Evolutionary conservation across 192 early-diverging fungal species (phyloP), one percentile per base, ranked within the genome.

Genomic region (Backusella morwellensis): DNA sequence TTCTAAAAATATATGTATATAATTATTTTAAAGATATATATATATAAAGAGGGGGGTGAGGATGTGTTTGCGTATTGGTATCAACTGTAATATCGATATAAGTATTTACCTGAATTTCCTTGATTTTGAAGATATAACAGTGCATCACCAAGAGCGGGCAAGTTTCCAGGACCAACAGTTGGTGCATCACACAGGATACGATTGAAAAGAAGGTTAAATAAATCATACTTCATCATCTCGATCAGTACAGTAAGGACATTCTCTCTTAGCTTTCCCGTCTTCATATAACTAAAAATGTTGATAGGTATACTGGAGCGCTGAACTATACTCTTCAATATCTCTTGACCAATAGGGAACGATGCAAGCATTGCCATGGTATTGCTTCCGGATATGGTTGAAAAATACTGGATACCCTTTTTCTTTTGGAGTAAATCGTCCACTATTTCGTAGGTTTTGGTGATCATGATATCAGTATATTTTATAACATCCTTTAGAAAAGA

Each of bases 61-160:
- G 0, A 40, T 12, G 8, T 40, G 9, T n/a, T 70, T 70, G 36
- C 21, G 19, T 41, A 40, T 36, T 15, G 36, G 19, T 32, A 40
- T 40, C 38, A 11, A 40, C 38, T 54, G 21, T 29, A 26, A 63
- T 29, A 15, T 9, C 3, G 29, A 1, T 11, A 54, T 6, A 21
- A 63, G 0, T 12, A 63, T 14, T 34, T 47, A 72, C 70, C 70
- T 14, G 15, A 4, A 21, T 70, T 70, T n/a, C 70, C 70, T 17
- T 72, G 12, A 41, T 72, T 23, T 72, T 44, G 70, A 32, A 72
- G 29, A 50, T 42, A 72, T 29, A 72, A 1, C 47, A 72, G 70
- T 5, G 44, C 70, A 47, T 72, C 70, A 6, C 26, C 26, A 15
- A 47, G 17, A 29, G 44, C 70, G 2, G 70, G 42, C 1, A 50